A percentile compares a stretch with the other conserved stretches of the same genome.
phyloP scores from a whole-genome alignment of 2,329 filamentous ascomycete species.

The Aspergillus neotritici region DNA sequence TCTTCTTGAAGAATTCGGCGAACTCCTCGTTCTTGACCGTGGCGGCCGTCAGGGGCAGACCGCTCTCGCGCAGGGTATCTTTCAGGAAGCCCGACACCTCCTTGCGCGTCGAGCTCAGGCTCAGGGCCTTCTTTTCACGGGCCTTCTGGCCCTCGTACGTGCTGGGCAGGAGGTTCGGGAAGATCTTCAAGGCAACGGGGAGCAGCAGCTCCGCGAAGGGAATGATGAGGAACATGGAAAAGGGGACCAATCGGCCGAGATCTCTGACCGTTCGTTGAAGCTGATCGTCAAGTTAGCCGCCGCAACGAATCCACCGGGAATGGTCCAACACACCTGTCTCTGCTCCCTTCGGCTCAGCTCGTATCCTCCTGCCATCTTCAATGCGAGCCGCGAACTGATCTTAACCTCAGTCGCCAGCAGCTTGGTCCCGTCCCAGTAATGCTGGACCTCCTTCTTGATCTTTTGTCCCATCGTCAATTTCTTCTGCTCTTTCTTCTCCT shows the following conservation, averaged over 20 bases:
- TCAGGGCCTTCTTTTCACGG: slow-evolving; percentile 80
- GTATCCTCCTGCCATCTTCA: slow-evolving; percentile 98
- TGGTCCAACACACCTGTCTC: slow-evolving; percentile 56
- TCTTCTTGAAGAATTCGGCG: slow-evolving; percentile 92
- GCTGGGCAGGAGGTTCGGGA: slow-evolving; percentile 95
- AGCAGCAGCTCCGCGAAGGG: slow-evolving; percentile 92
- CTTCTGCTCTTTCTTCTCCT: slow-evolving; percentile 66
- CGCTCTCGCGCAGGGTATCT: slow-evolving; percentile 86
- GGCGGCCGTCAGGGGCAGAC: slow-evolving; percentile 74
- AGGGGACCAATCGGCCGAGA: slow-evolving; percentile 84
- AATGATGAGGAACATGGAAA: slow-evolving; percentile 94
- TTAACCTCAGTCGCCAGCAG: slow-evolving; percentile 83
- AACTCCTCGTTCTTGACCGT: slow-evolving; percentile 93
- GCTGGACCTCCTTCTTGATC: slow-evolving; percentile 85
- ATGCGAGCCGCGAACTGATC: slow-evolving; percentile 82
- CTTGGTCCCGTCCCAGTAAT: slow-evolving; percentile 99
- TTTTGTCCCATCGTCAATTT: slow-evolving; percentile 87
- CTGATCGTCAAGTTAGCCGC: slow-evolving; percentile 26
- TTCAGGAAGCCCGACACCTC: slow-evolving; percentile 89
- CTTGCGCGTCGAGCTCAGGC: slow-evolving; percentile 77
- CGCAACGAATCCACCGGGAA: too few species aligned
- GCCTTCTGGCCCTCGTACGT: slow-evolving; percentile 91
- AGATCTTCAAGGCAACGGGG: slow-evolving; percentile 84
- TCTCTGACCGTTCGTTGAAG: slow-evolving; percentile 90
- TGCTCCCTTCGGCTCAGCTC: slow-evolving; percentile 91